Base-by-base conservation (phyloP, 1,284 basidiomycete genomes). In the Tremellales sp. region DNA sequence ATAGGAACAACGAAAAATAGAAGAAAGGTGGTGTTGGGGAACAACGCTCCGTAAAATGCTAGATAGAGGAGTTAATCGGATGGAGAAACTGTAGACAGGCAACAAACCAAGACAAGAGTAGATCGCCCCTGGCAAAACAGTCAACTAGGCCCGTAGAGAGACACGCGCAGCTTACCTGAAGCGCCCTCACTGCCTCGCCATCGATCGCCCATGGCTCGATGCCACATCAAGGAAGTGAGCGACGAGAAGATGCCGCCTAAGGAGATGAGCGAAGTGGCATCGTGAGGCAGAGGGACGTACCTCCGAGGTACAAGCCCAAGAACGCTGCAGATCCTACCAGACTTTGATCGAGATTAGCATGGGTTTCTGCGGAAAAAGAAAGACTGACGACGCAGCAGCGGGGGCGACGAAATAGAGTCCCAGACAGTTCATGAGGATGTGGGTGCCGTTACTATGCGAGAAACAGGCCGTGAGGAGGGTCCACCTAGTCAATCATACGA, bases 1-100 rank as follows among this genome's bases (percentile, higher is more conserved):
- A 87, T 76, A 13, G 90, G 91, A 9, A 94, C 70, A 57, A 92
- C 78, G 44, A 82, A 87, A 68, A 89, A 93, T 41, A 94, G 67
- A n/a, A 81, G 72, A 66, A 93, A 86, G 0, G 76, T 81, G 47
- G 83, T 75, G 7, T 60, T 78, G 1, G 90, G 90, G 33, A 82
- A 81, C 40, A 88, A 71, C 21, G 86, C 76, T 8, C 83, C 80
- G 71, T 82, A 86, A 50, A 91, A 84, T 5, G 87, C 83, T 61
- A 40, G 16, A 35, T 13, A n/a, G 24, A 21, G 8, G 7, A 25
- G 43, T 27, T 21, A 14, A 18, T 39, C 36, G 12, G n/a, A 10
- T 9, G n/a, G 32, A 18, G 36, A 6, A 21, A 40, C 27, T 27
- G 26, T 26, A 31, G 19, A 34, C 9, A 39, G 14, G 24, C 18